Conservation (phyloP, 768 basidiomycete species). For the Terana coerulea region DNA sequence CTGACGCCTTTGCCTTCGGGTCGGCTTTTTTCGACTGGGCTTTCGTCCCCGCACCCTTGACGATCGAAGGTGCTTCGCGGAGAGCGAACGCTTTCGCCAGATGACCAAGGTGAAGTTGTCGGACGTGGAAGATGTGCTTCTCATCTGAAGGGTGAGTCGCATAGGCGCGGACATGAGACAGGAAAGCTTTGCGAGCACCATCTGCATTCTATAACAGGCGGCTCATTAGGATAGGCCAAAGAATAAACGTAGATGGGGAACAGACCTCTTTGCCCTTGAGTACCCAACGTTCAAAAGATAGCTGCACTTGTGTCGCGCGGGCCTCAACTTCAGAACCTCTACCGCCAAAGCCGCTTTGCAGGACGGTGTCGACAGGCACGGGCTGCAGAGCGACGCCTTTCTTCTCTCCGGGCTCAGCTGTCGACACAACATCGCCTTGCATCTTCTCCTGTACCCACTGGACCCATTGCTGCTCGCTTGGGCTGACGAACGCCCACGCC, state of each 20-base stretch:
- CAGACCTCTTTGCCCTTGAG: constrained; percentile 65
- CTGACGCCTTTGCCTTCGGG: constrained; percentile 2
- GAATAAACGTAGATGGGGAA: constrained; percentile 2
- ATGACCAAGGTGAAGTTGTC: constrained; percentile 92
- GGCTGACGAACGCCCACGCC: constrained; percentile 89
- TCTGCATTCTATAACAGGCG: constrained; percentile 55
- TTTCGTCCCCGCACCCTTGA: constrained; percentile 24
- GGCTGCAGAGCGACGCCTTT: constrained; percentile 50
- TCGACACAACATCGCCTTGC: constrained; percentile 42
- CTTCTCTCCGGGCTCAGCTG: constrained; percentile 21
- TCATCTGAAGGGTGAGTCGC: constrained; percentile 94
- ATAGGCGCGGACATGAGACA: constrained; percentile 93
- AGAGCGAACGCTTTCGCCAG: constrained; percentile 88
- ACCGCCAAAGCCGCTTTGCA: constrained; percentile 84
- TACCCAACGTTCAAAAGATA: constrained; percentile 95
- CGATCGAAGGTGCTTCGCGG: constrained; percentile 69
- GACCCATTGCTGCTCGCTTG: constrained; percentile 87
- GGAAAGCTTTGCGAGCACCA: constrained; percentile 80
- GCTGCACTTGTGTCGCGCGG: constrained; percentile 92
- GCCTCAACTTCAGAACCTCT: constrained; percentile 75
- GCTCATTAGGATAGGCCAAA: too few species aligned
- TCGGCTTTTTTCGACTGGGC: constrained; percentile 11
- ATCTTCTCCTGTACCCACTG: constrained; percentile 86
- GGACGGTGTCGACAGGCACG: constrained; percentile 63
- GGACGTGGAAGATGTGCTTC: constrained; percentile 96